Evolutionary conservation across 306 rosid species (phyloP), one percentile per base, ranked within the genome.

Genomic region (Mucuna pruriens): DNA sequence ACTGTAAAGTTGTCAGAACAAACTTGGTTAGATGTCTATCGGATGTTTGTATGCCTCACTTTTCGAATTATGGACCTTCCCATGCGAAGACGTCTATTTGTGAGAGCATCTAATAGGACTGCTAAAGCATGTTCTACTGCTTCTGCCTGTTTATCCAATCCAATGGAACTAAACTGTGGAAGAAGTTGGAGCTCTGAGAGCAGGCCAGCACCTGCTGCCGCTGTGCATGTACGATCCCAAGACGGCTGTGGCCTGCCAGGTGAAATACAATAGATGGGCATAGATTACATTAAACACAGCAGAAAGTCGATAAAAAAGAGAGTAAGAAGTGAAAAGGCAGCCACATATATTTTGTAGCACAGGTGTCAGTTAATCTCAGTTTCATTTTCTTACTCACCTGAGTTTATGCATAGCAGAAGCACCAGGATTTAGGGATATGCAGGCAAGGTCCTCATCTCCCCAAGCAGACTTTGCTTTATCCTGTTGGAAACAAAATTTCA

Each of bases 181-280:
- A 93, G 88, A 63, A 80, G 80, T 65, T 95, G 92, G 75, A 95
- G 89, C 88, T 92, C 99, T 6, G 83, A 88, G 79, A 95, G 95
- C 67, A 93, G 86, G 82, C 92, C 90, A 29, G 82, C 85, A 0
- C 94, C 97, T 0, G 99, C 99, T 10, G 94, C 97, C 0, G 97
- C 97, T 0, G 99, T 95, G 71, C 97, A 95, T 15, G 99, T 95
- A 2, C 97, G 97, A 55, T 95, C 99, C 99, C 97, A 91, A 46
- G 97, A 91, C 48, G 99, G 99, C 71, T 95, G 97, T 73, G 99
- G 97, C 87, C 99, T 95, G 86, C 71, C 52, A 26, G n/a, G 77
- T 17, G 82, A 75, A 70, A 48, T 29, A 26, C 54, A 81, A 80
- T 31, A 71, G 55, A 81, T 55, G 26, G 45, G 39, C 71, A 78